A percentile compares a stretch with the other conserved stretches of the same genome.
phyloP scores from a whole-genome alignment of 371 early-diverging fungal genomes.

The Dichotomocladium elegans region DNA sequence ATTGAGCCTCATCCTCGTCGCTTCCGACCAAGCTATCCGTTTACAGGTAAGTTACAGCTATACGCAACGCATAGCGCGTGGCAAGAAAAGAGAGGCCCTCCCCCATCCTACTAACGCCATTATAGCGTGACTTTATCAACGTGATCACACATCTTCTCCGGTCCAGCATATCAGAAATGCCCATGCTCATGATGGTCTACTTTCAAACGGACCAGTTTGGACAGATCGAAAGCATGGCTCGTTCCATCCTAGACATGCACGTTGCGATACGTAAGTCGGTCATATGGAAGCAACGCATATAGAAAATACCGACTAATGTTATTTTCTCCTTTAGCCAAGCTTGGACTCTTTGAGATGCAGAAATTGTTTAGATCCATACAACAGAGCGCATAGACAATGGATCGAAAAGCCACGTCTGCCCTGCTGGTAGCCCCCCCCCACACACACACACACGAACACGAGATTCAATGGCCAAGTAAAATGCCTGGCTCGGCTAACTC shows the following conservation, averaged over 20 bases:
- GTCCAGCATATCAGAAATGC: conserved; percentile 36
- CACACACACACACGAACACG: no score
- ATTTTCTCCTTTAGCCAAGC: conserved; percentile 20
- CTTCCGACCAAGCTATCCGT: conserved; percentile 4
- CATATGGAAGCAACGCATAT: background rate
- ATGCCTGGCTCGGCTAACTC: no score
- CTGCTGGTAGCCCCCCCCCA: no score
- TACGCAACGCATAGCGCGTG: background rate
- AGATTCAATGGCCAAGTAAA: no score
- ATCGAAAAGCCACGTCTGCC: no score
- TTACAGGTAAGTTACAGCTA: background rate
- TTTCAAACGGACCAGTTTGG: conserved; percentile 38
- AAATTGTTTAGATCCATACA: conserved; percentile 22
- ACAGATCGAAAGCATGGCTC: conserved; percentile 31
- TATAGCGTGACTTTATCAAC: conserved; percentile 19
- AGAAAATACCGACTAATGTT: background rate
- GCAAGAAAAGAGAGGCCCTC: no score
- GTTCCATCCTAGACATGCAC: conserved; percentile 37
- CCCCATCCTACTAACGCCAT: background rate
- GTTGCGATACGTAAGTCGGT: conserved; percentile 40
- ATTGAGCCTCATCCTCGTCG: background rate
- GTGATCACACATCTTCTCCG: conserved; percentile 20
- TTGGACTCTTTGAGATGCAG: conserved; percentile 47
- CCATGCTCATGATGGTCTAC: conserved; percentile 30
- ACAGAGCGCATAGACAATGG: background rate